Base-by-base conservation (phyloP, 176 grass and related monocot genomes). In the Calamus simplicifolius region DNA sequence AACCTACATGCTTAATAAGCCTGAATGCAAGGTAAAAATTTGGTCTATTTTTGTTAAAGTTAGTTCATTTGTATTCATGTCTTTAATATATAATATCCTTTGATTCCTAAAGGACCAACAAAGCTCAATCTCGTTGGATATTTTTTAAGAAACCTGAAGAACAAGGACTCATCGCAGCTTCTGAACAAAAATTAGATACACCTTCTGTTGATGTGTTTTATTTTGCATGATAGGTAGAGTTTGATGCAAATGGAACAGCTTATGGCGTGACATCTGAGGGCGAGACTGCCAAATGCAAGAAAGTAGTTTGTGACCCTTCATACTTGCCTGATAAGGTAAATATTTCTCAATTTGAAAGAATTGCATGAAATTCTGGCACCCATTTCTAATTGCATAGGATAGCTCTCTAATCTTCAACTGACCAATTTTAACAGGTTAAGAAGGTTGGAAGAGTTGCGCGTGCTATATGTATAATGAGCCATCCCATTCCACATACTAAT, bases 1-100 rank as follows among this genome's bases (percentile, higher is more conserved):
- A 38, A 98, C 93, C 2, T 98, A 98, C 88, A 98, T 98, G 93
- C 76, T 98, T 43, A 88, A 85, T 84, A 98, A 98, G 59, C 79
- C 84, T 76, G 84, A 98, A 75, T 98, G 87, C 93, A 92, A 92
- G 87, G 93, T 98, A 75, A 66, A 49, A 13, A 2, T 38, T 26
- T 61, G 58, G 48, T n/a, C 8, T 49, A 16, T 55, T 48, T 26
- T 8, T 54, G 59, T 49, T 26, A 51, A 17, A 35, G 6, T 38
- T 1, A 10, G 31, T 38, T 38, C 31, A 38, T 38, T 38, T 38
- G 10, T 38, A 38, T 38, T 0, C 31, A 8, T 38, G 31, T 38
- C 28, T 29, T 29, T 38, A 10, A 8, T 38, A 10, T 8, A 12
- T 38, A 38, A 8, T 2, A 38, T 10, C 31, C 7, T 38, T 38